Evolutionary conservation across 257 asterid genomes (phyloP).

Genomic region (Asclepias syriaca): DNA sequence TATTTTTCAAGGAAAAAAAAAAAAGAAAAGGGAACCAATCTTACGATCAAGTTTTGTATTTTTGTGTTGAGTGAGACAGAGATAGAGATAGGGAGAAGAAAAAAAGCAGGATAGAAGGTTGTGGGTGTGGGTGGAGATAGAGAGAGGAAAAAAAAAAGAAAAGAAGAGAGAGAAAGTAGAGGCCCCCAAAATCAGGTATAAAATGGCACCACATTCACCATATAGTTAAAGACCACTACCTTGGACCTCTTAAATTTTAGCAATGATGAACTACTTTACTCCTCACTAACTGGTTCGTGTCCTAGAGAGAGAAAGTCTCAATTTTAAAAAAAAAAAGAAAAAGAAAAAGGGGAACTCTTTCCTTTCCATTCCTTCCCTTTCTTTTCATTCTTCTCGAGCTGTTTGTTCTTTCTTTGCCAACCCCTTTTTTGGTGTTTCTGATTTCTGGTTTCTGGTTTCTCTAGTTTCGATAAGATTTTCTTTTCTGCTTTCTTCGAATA

Average conservation of each 20-base stretch:
- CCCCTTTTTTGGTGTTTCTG: not conserved
- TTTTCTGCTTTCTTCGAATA: slow-evolving; percentile 20
- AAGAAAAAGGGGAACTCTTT: not conserved
- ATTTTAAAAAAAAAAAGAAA: not conserved
- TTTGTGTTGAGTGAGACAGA: not conserved
- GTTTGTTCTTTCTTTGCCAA: not conserved
- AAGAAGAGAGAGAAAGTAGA: not conserved
- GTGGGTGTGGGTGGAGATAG: not conserved
- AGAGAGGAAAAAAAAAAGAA: no score
- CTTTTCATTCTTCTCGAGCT: not conserved
- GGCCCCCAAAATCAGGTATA: slow-evolving; percentile 34
- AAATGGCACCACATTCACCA: slow-evolving; percentile 25
- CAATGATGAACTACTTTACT: slow-evolving; percentile 12
- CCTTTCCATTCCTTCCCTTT: not conserved
- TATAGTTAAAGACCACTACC: slow-evolving; percentile 16
- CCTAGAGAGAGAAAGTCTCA: slow-evolving; percentile 2
- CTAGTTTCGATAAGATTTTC: slow-evolving; percentile 27
- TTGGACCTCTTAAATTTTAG: not conserved
- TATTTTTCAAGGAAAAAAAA: not conserved
- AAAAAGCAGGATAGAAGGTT: not conserved
- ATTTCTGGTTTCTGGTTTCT: slow-evolving; percentile 4
- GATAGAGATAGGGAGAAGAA: not conserved
- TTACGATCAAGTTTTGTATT: not conserved
- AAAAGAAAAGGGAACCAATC: not conserved
- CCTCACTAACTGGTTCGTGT: not conserved